Base-by-base conservation (phyloP, 108 stramenopile species). In the Fistulifera pelliculosa region DNA sequence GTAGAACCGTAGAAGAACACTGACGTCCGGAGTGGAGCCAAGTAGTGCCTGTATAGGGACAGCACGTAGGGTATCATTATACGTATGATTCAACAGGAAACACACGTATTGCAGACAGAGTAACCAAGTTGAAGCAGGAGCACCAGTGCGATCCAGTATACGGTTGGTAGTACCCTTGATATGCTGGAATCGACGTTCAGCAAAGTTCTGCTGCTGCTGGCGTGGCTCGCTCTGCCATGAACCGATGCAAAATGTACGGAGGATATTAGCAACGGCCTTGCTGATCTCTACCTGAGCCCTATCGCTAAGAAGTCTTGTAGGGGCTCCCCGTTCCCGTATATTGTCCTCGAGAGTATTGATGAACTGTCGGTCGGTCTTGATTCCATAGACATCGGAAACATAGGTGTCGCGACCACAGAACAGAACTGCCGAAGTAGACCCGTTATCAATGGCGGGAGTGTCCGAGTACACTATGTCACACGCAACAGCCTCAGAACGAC, bases 381-480 rank as follows among this genome's bases (percentile, higher is more conserved):
- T 70, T 4, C 52, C 52, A 17, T 52, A 51, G 14, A 60, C 50
- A 55, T 57, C 64, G 10, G 28, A 24, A 22, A 56, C 15, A 24
- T 26, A 38, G 12, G 61, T 23, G 6, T 39, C 24, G 12, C 24
- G 43, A 26, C 68, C 60, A 50, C 21, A 25, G 24, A 51, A 63
- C 8, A 69, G 21, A 19, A 56, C 47, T 15, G 61, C 68, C 22
- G 17, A 49, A 8, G 18, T 51, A 7, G 44, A 55, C 6, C 50
- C 50, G 27, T 25, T 17, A 19, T 60, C 58, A 49, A 61, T 27
- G 1, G 59, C 66, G 48, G 66, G 53, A 17, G 47, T 44, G 35
- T 52, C 41, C 1, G 65, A 62, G 40, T 49, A 69, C 31, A 69
- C 18, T 0, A 61, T 62, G 38, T 69, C 68, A 23, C 55, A 62